Evolutionary conservation across 768 basidiomycete genomes (phyloP), one percentile per base, ranked within the genome.

Genomic region (Boletus rufocinnamomeus): DNA sequence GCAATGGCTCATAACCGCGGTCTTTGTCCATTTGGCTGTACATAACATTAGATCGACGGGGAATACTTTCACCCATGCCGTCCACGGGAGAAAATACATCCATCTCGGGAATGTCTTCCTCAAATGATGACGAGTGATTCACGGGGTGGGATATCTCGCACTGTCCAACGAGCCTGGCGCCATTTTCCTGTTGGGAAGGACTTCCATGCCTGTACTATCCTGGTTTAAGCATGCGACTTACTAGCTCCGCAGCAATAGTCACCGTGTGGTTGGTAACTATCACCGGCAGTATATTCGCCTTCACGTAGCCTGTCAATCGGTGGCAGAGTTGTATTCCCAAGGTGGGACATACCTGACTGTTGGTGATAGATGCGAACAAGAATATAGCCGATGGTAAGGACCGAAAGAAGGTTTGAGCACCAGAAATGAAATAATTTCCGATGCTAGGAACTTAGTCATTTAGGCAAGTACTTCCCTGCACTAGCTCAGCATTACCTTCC

Each of bases 191-290:
- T 58, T 11, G 49, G 52, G 61, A 58, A 49, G 14, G 57, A 34
- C 38, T 58, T 63, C 28, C 14, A 38, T 43, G 51, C 23, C 13
- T 47, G 48, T 35, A 28, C 76, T 80, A 37, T 80, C 76, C 30
- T 86, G 84, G 61, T 91, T 84, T 59, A 83, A 83, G 54, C 27
- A 52, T 52, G 25, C 55, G 51, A 75, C 79, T 67, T 30, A 85
- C 90, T 66, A 96, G 80, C 73, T 95, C 89, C 25, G 89, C 93
- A 40, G 94, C 92, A 61, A 98, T 94, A 16, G 95, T 97, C n/a
- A 94, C 93, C 0, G 91, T 94, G 71, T 93, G 92, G 72, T 93
- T 95, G 14, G 95, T 98, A 41, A 95, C 85, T 62, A 98, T 89
- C 4, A 88, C 92, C 0, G 95, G 95, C 2, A 96, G 76, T 57